These are phyloP conservation scores for Phytophthora citrophthora DNA, from an alignment of 352 stramenopile genomes.

Conservation along the genomic window DNA sequence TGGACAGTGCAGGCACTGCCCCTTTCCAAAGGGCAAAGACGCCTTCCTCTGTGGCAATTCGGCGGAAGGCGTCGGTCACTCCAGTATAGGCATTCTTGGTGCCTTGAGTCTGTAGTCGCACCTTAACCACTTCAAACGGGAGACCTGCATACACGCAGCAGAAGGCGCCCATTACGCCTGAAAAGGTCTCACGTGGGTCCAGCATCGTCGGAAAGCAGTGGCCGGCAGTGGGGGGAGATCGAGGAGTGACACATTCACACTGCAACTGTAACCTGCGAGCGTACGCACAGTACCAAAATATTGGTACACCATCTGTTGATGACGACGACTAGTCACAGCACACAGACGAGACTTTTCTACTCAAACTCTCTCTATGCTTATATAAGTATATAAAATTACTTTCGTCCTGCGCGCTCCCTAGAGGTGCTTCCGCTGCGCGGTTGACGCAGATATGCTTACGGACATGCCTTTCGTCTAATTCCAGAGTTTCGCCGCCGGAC, in stretches of 20 bases:
- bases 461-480: no score
- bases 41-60: slow-evolving; percentile 79
- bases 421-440: no score
- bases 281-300: slow-evolving; percentile 4
- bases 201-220: slow-evolving; percentile 46
- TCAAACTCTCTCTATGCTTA: no score
- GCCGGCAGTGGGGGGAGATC: not conserved
- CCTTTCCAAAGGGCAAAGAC: slow-evolving; percentile 86
- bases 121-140: slow-evolving; percentile 91
- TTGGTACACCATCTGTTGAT: slow-evolving; percentile 1
- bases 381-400: no score
- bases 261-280: slow-evolving; percentile 20
- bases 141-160: slow-evolving; percentile 86
- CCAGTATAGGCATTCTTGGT: slow-evolving; percentile 64
- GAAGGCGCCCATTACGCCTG: slow-evolving; percentile 77
- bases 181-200: slow-evolving; percentile 77
- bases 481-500: no score
- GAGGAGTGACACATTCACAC: slow-evolving; percentile 1
- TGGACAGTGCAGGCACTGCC: slow-evolving; percentile 85
- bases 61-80: slow-evolving; percentile 69
- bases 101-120: slow-evolving; percentile 83
- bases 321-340: not conserved
- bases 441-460: no score
- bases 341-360: no score
- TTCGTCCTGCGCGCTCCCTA: no score